Evolutionary conservation across 2,329 filamentous ascomycete genomes (phyloP), one percentile per base, ranked within the genome.

Genomic region (Fusarium palustre): DNA sequence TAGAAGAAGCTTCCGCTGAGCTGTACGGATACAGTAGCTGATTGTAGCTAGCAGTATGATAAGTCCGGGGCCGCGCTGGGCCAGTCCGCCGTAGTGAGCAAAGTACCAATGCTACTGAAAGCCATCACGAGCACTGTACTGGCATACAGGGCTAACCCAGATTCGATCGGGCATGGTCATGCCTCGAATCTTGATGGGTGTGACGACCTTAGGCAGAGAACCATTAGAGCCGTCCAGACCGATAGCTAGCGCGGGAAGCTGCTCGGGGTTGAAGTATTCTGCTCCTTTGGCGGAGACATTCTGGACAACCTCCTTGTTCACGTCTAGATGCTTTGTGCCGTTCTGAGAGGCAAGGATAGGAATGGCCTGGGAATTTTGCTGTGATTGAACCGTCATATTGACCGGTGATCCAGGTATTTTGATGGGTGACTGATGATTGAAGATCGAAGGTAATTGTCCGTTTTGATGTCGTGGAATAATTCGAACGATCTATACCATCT

Each of bases 101-200:
- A 90, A 77, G 76, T 94, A 91, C 90, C 90, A 94, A 57, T 86
- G 80, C 0, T 88, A 92, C 64, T 87, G 84, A 74, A 92, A 90
- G 15, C 92, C 81, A 31, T 82, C 77, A 18, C 78, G 69, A 2
- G 55, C 45, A 1, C 33, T 41, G 31, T 57, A 57, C 18, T 34
- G 85, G 79, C 87, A 89, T 86, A 90, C 89, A 59, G 87, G 87
- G 52, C 84, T 82, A 46, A 88, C 85, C 50, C 80, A 82, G 72
- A 89, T 81, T 54, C 87, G 85, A 79, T 89, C 88, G 63, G 81
- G 79, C 33, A 89, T 78, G 30, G 80, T 82, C 48, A 87, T 69
- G 62, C 79, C 81, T 52, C 87, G 84, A 69, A 88, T 86, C 55
- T 77, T 81, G 63, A 89, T 78, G 11, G 87, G 87, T 55, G 80